phyloP scores from a whole-genome alignment of 306 rosid species.

The Fragaria vesca region DNA sequence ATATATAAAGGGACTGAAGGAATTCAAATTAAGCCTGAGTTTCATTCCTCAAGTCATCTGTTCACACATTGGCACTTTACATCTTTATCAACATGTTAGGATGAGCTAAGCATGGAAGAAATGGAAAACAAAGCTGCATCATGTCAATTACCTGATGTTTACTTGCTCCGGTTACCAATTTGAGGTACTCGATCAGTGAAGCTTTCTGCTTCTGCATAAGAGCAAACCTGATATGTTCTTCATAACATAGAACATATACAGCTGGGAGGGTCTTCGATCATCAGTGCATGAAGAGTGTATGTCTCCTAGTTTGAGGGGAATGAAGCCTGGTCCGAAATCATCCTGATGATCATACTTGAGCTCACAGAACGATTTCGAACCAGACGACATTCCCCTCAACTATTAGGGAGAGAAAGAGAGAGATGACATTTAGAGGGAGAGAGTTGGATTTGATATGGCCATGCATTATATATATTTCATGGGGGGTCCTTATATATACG shows the following conservation, averaged over 20 bases:
- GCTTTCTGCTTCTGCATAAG: slow-evolving; percentile 6
- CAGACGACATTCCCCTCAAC: slow-evolving; percentile 83
- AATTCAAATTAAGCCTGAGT: neutral
- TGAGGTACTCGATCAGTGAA: slow-evolving; percentile 1
- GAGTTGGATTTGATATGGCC: slow-evolving; percentile 55
- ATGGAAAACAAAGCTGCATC: slow-evolving; percentile 5
- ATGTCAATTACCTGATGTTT: slow-evolving; percentile 24
- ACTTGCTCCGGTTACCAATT: slow-evolving; percentile 25
- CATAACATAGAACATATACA: neutral
- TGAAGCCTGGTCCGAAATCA: slow-evolving; percentile 96
- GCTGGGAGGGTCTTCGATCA: neutral
- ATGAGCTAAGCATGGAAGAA: neutral
- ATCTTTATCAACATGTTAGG: slow-evolving; percentile 21
- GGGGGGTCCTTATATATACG: slow-evolving; percentile 74
- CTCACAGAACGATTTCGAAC: slow-evolving; percentile 60
- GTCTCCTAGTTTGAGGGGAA: slow-evolving; percentile 66
- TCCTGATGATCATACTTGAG: slow-evolving; percentile 18
- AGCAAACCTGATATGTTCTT: neutral
- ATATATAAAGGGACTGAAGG: neutral
- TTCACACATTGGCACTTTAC: slow-evolving; percentile 23
- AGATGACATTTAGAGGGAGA: slow-evolving; percentile 16
- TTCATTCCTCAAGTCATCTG: neutral
- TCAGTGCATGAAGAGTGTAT: neutral
- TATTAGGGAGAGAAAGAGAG: slow-evolving; percentile 35
- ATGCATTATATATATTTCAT: slow-evolving; percentile 64